Conservation (phyloP, 148 eudicot genomes). For the Rhododendron henanense region DNA sequence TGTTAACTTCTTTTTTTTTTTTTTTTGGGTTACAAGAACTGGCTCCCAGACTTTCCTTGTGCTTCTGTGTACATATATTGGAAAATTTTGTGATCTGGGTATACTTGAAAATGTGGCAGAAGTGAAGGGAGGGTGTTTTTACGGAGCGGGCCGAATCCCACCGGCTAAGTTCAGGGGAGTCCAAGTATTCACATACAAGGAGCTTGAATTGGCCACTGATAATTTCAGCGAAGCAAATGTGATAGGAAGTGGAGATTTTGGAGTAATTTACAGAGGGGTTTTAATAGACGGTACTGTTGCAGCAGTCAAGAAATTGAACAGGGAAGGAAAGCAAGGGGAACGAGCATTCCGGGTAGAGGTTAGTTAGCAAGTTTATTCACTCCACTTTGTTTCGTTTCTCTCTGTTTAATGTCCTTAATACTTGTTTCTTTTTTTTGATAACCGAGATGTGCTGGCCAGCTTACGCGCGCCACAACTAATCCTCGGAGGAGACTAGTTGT, state of each 20-base stretch:
- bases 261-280: constrained; percentile 72
- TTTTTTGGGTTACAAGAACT: too few species aligned
- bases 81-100: background rate
- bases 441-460: too few species aligned
- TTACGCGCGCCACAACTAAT: too few species aligned
- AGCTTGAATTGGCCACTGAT: constrained; percentile 73
- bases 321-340: constrained; percentile 75
- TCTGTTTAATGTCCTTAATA: too few species aligned
- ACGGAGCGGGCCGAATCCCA: constrained; percentile 32
- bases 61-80: background rate
- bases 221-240: constrained; percentile 57
- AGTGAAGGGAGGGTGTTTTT: constrained; percentile 50
- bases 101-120: constrained; percentile 18
- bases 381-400: too few species aligned
- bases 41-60: background rate
- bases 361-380: background rate
- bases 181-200: constrained; percentile 84
- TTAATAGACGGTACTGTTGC: constrained; percentile 64
- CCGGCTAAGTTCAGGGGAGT: constrained; percentile 47
- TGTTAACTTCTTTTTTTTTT: too few species aligned
- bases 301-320: constrained; percentile 66
- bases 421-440: too few species aligned
- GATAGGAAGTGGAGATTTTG: constrained; percentile 66
- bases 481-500: too few species aligned
- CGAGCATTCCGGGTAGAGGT: constrained; percentile 90